Evolutionary conservation across 176 grass and related monocot species (phyloP).

Genomic region (Eleusine coracana): DNA sequence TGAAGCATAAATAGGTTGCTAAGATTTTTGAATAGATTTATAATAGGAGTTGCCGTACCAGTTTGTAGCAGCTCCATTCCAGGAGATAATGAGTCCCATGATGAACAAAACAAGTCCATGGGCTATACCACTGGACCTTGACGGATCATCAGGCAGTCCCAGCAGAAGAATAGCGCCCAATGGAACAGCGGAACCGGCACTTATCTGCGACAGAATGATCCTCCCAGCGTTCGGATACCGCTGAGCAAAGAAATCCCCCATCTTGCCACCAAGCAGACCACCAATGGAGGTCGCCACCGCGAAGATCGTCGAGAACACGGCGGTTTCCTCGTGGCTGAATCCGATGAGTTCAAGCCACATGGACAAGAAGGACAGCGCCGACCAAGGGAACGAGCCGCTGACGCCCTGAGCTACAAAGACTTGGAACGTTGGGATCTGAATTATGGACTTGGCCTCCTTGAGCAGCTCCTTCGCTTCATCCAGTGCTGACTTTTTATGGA

Average conservation of each 20-base stretch:
- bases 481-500: constrained; percentile 20
- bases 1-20: neutral
- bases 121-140: constrained; percentile 53
- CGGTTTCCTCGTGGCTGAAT: constrained; percentile 56
- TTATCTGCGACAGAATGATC: constrained; percentile 71
- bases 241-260: constrained; percentile 52
- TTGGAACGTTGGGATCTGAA: constrained; percentile 65
- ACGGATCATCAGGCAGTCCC: constrained; percentile 48
- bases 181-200: constrained; percentile 56
- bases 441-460: constrained; percentile 48
- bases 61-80: constrained; percentile 64
- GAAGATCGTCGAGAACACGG: constrained; percentile 41
- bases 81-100: constrained; percentile 65
- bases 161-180: constrained; percentile 51
- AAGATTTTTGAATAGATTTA: too few relatives aligned
- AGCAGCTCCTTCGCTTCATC: constrained; percentile 54
- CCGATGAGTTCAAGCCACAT: constrained; percentile 89
- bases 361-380: constrained; percentile 56
- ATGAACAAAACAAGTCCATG: constrained; percentile 55
- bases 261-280: constrained; percentile 48
- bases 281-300: constrained; percentile 48
- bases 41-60: constrained; percentile 10
- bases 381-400: constrained; percentile 64
- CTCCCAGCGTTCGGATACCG: constrained; percentile 54
- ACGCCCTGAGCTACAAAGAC: constrained; percentile 70